Evolutionary conservation across 768 basidiomycete genomes (phyloP), one percentile per base, ranked within the genome.

Genomic region (Auricularia sp.): DNA sequence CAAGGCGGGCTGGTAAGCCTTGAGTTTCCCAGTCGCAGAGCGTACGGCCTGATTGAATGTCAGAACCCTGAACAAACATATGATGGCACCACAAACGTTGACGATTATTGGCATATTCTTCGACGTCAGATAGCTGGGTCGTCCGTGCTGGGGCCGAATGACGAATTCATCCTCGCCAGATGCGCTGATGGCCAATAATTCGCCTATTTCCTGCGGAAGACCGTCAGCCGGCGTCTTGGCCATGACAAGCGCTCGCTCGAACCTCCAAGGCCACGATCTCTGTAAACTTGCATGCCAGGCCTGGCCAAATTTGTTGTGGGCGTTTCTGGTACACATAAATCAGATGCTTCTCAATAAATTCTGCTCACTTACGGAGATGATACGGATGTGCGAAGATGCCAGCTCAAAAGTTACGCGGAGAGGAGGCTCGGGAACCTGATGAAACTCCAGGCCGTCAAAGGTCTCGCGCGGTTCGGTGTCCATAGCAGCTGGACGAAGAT

Each of bases 361-460:
- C 33, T 10, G 24, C 34, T 1, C 6, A 21, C 47, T 69, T 68
- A 91, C 91, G 54, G 88, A 87, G 37, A 86, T 88, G 62, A 94
- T 84, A 24, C 90, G 83, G 24, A 94, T 78, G 71, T 92, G 89
- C 21, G 81, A 85, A 54, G 77, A 71, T 7, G 84, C 85, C 51
- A 94, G 82, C 59, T 84, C 80, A 67, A 94, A 76, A 35, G 80
- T 78, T 33, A 94, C 88, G 13, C 91, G 90, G 63, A 88, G 79
- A 34, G 88, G 85, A 73, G 87, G 81, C 51, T 87, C 83, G 44
- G 85, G 81, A 16, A 79, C 77, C 44, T 84, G 80, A 64, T 86
- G 83, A 84, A 89, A 87, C 2, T 81, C 86, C 7, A 89, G 85
- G 62, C 87, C 83, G 0, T 74, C 72, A 71, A 88, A 91, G 14